Percentiles rank a stretch among this genome's conserved stretches.
Evolutionary conservation across 2,329 filamentous ascomycete species (phyloP).

Genomic region (Aureobasidium uvarum): DNA sequence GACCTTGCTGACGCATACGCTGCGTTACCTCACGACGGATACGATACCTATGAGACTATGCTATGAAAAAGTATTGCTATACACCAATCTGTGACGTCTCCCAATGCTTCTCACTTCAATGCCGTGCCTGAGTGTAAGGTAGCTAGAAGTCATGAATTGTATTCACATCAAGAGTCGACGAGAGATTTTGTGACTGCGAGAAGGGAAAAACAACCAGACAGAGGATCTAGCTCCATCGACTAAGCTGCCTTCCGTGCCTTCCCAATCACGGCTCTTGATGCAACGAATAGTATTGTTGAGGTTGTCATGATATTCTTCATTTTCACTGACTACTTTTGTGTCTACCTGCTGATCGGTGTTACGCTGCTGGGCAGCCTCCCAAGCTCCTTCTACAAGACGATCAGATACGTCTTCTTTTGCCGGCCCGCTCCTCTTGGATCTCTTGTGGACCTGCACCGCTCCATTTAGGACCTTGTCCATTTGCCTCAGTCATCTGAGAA

Average conservation of each 20-base stretch:
- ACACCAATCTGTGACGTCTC: neutral
- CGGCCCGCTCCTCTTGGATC: constrained; percentile 8
- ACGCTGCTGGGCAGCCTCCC: neutral
- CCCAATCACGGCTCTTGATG: neutral
- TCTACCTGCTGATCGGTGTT: neutral
- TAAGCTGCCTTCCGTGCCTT: neutral
- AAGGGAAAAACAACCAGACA: neutral
- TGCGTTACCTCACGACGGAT: neutral
- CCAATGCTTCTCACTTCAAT: too few relatives aligned
- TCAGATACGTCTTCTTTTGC: constrained; percentile 22
- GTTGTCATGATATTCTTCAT: neutral
- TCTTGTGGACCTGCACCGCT: constrained; percentile 5
- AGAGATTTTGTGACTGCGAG: neutral
- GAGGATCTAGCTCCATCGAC: neutral
- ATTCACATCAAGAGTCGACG: too few relatives aligned
- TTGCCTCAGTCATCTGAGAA: neutral
- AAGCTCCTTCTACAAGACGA: neutral
- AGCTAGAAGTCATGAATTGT: neutral
- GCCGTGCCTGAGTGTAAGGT: neutral
- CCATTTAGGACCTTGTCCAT: constrained; percentile 1
- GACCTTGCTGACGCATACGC: neutral
- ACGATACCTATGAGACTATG: constrained; percentile 14
- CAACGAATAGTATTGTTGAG: neutral
- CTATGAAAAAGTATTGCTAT: neutral
- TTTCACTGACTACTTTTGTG: neutral